Conservation (phyloP, 768 basidiomycete genomes). For the Termitomyces sp. region DNA sequence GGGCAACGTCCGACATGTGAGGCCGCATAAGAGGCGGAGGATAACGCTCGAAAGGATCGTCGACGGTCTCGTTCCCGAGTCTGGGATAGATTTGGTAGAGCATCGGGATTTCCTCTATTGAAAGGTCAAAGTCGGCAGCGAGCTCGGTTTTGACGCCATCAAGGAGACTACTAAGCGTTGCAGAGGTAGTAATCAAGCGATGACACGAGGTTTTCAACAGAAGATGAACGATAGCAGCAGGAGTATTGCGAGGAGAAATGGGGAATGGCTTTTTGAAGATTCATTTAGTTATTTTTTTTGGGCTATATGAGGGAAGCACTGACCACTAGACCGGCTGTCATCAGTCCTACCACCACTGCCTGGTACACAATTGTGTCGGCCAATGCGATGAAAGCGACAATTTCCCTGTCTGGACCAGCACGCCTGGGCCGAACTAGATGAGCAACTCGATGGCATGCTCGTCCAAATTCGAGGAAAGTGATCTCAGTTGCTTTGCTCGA, state of each 20-base stretch:
- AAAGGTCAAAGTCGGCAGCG: conserved; percentile 10
- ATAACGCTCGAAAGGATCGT: conserved; percentile 11
- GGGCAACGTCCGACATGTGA: conserved; percentile 12
- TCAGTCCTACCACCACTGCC: conserved; percentile 26
- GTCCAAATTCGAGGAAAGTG: conserved; percentile 33
- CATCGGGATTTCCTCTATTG: conserved; percentile 10
- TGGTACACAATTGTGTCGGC: conserved; percentile 29
- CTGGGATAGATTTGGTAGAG: conserved; percentile 9
- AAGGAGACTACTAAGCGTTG: conserved; percentile 19
- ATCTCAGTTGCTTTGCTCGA: conserved; percentile 18
- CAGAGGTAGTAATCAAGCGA: conserved; percentile 26
- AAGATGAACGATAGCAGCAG: conserved; percentile 21
- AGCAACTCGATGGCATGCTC: conserved; percentile 33
- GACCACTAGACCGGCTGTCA: conserved; percentile 25
- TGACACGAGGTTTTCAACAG: conserved; percentile 26
- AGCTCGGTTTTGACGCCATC: conserved; percentile 18
- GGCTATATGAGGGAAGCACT: not conserved
- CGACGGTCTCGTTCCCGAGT: conserved; percentile 8
- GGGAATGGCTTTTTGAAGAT: conserved; percentile 22
- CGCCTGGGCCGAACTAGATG: conserved; percentile 25
- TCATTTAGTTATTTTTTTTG: not conserved
- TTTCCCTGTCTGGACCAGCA: conserved; percentile 14
- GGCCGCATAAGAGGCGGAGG: conserved; percentile 1
- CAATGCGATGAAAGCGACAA: conserved; percentile 26
- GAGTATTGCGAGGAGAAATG: conserved; percentile 25